These are phyloP conservation scores for Sporisorium sorghi DNA, from an alignment of 1,284 basidiomycete genomes.

Conservation along the genomic window DNA sequence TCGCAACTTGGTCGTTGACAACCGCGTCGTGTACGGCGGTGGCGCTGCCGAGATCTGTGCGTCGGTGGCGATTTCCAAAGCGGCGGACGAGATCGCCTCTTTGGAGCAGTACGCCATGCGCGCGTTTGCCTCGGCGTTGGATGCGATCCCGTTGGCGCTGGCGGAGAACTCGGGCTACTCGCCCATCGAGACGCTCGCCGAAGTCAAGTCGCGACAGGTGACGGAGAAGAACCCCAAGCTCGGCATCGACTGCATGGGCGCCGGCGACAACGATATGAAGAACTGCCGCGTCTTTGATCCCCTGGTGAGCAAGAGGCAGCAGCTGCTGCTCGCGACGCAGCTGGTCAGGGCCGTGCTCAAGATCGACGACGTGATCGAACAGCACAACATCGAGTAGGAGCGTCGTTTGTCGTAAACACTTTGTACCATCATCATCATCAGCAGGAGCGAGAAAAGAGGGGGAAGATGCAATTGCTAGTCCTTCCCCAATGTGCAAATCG, in stretches of 20 bases:
- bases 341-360: constrained; percentile 73
- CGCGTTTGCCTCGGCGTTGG: constrained; percentile 92
- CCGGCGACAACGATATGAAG: constrained; percentile 86
- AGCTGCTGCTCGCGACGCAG: constrained; percentile 96
- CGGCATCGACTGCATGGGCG: constrained; percentile 92
- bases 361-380: constrained; percentile 69
- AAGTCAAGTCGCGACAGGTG: constrained; percentile 93
- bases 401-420: neutral
- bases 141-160: constrained; percentile 90
- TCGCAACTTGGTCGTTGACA: constrained; percentile 92
- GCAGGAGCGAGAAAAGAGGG: neutral
- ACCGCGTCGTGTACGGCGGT: constrained; percentile 96
- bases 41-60: constrained; percentile 97
- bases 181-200: constrained; percentile 94
- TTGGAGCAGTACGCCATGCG: constrained; percentile 99
- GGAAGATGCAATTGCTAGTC: too few species aligned
- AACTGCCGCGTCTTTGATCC: constrained; percentile 97
- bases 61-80: constrained; percentile 89
- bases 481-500: too few species aligned
- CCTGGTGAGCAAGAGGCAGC: constrained; percentile 95
- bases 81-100: constrained; percentile 92
- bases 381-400: constrained; percentile 58
- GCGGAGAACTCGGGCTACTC: constrained; percentile 97
- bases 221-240: constrained; percentile 85
- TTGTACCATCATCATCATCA: neutral